phyloP scores from a whole-genome alignment of 495 filamentous ascomycete species.

The Daldinia bambusicola region DNA sequence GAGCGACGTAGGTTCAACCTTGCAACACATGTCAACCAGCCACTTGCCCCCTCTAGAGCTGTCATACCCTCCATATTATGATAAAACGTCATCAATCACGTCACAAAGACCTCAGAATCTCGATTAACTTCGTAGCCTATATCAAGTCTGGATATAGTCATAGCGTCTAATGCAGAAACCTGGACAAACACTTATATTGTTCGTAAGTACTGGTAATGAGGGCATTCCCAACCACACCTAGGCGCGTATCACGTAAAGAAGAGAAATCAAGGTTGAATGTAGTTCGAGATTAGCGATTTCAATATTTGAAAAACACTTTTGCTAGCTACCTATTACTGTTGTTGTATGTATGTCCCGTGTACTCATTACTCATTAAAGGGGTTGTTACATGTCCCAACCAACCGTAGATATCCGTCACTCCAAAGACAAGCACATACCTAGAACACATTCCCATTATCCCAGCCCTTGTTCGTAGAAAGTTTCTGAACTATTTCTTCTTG shows the following conservation, averaged over 20 bases:
- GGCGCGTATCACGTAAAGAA: not conserved
- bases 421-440: not conserved
- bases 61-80: conserved; percentile 31
- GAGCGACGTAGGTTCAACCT: not conserved
- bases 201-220: conserved; percentile 2
- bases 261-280: not conserved
- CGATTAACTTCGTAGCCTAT: conserved; percentile 5
- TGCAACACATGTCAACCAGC: not conserved
- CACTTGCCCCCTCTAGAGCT: conserved; percentile 1
- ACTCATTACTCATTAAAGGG: not conserved
- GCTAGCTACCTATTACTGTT: not conserved
- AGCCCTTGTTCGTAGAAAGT: not conserved
- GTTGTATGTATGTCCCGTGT: not conserved
- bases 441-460: not conserved
- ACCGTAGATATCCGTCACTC: not conserved
- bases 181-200: not conserved
- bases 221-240: conserved; percentile 3
- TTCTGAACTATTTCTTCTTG: conserved; percentile 51
- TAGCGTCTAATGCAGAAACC: not conserved
- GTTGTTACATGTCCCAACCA: not conserved
- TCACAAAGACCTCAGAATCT: conserved; percentile 29
- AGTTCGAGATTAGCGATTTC: too few relatives aligned
- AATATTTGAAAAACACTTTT: not conserved
- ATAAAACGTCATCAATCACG: conserved; percentile 43
- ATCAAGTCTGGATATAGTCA: not conserved